phyloP scores from a whole-genome alignment of 345 rosid genomes.

The Brassica incana region DNA sequence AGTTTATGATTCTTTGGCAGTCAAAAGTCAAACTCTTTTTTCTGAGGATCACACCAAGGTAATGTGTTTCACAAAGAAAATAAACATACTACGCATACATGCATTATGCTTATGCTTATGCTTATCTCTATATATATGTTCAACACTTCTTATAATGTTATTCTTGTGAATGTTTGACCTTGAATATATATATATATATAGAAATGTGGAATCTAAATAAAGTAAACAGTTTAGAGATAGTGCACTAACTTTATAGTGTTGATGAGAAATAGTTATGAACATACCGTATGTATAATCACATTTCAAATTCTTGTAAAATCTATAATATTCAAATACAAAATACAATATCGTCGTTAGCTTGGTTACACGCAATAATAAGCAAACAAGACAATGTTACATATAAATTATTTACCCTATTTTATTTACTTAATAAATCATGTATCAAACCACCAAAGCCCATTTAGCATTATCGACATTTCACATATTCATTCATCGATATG shows the following conservation, averaged over 20 bases:
- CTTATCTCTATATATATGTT: too few relatives aligned
- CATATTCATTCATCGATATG: slow-evolving; percentile 7
- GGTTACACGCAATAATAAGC: slow-evolving; percentile 16
- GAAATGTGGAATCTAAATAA: background rate
- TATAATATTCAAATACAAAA: slow-evolving; percentile 6
- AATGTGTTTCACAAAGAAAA: too few relatives aligned
- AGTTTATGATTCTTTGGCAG: too few relatives aligned
- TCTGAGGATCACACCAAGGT: too few relatives aligned
- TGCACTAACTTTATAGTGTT: background rate
- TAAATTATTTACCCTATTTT: slow-evolving; percentile 23
- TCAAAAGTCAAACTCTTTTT: too few relatives aligned
- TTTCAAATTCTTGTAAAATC: background rate
- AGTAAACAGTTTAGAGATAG: background rate
- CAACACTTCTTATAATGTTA: too few relatives aligned
- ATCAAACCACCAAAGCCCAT: background rate
- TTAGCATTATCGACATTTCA: slow-evolving; percentile 2
- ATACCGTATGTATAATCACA: background rate
- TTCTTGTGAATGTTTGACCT: too few relatives aligned
- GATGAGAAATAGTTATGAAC: background rate
- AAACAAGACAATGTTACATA: slow-evolving; percentile 26
- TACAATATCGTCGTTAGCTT: background rate
- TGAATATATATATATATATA: too few relatives aligned
- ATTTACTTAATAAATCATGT: slow-evolving; percentile 4
- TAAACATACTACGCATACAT: too few relatives aligned
- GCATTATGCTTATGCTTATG: too few relatives aligned